Percentiles rank a stretch among this genome's conserved stretches.
These are phyloP conservation scores for Yueomyces sinensis DNA, from an alignment of 805 yeast genomes.

Conservation along the genomic window DNA sequence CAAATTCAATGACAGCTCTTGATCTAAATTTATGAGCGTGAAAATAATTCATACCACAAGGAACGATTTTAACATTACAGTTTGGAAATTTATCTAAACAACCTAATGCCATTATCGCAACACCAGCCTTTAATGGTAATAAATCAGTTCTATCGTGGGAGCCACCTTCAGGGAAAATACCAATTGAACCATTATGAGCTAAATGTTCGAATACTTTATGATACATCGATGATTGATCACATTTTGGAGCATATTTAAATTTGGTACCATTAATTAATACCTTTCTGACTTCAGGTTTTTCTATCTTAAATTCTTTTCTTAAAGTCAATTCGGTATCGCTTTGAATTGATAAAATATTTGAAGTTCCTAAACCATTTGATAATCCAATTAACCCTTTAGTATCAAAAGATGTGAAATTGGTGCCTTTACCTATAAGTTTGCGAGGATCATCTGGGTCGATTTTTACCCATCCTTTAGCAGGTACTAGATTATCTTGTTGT, in stretches of 20 bases:
- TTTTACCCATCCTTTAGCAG: slow-evolving; percentile 54
- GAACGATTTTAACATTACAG: slow-evolving; percentile 75
- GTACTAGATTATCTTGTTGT: slow-evolving; percentile 71
- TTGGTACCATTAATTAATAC: slow-evolving; percentile 38
- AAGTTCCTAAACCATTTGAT: slow-evolving; percentile 66
- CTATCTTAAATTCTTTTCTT: slow-evolving; percentile 55
- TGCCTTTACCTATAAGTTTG: slow-evolving; percentile 50
- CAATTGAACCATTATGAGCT: slow-evolving; percentile 67
- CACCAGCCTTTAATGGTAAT: slow-evolving; percentile 90
- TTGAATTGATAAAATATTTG: slow-evolving; percentile 51
- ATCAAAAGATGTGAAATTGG: slow-evolving; percentile 50
- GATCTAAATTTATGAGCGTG: slow-evolving; percentile 93
- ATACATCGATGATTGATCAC: slow-evolving; percentile 78
- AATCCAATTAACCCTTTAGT: slow-evolving; percentile 59
- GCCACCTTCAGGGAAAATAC: slow-evolving; percentile 97
- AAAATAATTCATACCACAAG: slow-evolving; percentile 96
- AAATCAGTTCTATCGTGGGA: slow-evolving; percentile 89
- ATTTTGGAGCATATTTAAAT: slow-evolving; percentile 66
- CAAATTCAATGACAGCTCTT: slow-evolving; percentile 91
- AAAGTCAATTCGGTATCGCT: slow-evolving; percentile 61
- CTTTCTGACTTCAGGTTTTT: slow-evolving; percentile 26
- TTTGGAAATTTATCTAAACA: slow-evolving; percentile 71
- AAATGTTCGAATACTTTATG: slow-evolving; percentile 75
- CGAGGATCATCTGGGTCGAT: slow-evolving; percentile 34
- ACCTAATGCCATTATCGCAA: slow-evolving; percentile 95